These are phyloP conservation scores for Phragmites australis DNA, from an alignment of 176 grass and related monocot genomes.

Conservation along the genomic window DNA sequence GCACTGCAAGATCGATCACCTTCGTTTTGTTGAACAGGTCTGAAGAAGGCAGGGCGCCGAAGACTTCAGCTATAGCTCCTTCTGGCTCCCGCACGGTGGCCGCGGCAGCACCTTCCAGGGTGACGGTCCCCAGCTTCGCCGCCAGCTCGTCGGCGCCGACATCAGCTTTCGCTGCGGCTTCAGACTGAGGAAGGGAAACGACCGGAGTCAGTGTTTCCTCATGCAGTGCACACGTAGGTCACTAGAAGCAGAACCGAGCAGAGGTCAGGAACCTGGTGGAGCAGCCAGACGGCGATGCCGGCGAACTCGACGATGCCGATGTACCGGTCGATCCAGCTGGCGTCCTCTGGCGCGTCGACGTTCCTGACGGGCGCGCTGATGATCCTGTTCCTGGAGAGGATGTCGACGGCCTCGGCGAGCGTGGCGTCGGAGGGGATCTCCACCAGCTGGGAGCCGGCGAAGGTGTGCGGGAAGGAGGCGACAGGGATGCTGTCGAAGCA, in stretches of 20 bases:
- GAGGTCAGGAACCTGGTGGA: conserved; percentile 53
- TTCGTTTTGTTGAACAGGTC: conserved; percentile 95
- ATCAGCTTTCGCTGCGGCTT: conserved; percentile 19
- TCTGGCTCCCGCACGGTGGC: conserved; percentile 8
- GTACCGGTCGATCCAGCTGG: conserved; percentile 96
- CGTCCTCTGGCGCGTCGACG: conserved; percentile 80
- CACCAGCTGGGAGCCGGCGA: conserved; percentile 54
- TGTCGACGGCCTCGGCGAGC: conserved; percentile 84
- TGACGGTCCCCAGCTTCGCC: conserved; percentile 64
- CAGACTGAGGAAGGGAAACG: conserved; percentile 24
- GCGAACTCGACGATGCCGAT: conserved; percentile 97
- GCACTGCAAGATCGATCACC: conserved; percentile 39
- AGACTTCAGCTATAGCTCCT: conserved; percentile 46
- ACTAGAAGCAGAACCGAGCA: background rate
- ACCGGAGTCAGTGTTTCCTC: background rate
- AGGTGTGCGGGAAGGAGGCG: conserved; percentile 70
- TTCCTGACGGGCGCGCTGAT: conserved; percentile 81
- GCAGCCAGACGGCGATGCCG: conserved; percentile 88
- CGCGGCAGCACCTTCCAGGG: conserved; percentile 31
- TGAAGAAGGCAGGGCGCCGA: conserved; percentile 85
- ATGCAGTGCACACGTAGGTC: background rate
- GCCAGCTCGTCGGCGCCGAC: conserved; percentile 57
- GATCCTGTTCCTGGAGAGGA: conserved; percentile 77
- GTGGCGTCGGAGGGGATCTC: conserved; percentile 84
- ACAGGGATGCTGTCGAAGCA: conserved; percentile 87